phyloP scores from a whole-genome alignment of 176 grass and related monocot species.

The Microstegium vimineum region DNA sequence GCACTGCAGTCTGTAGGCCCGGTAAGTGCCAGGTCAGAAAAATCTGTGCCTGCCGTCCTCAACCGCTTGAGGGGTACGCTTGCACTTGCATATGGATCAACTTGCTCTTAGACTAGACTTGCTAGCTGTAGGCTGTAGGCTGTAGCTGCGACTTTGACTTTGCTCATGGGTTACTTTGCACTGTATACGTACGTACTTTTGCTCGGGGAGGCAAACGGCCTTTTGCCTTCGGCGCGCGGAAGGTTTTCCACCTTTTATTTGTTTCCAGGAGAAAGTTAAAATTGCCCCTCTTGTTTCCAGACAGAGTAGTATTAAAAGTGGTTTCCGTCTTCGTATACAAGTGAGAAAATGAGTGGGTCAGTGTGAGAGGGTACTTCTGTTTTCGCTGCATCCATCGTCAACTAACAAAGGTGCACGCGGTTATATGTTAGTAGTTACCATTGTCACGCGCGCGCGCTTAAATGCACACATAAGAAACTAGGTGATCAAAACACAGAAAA shows the following conservation, averaged over 20 bases:
- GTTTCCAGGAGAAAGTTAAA: no score
- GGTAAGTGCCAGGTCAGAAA: slow-evolving; percentile 24
- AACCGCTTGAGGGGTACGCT: neutral
- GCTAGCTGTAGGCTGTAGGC: neutral
- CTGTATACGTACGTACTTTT: neutral
- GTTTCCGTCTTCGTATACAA: neutral
- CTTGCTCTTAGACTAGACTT: slow-evolving; percentile 12
- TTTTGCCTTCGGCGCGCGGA: no score
- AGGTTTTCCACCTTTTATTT: neutral
- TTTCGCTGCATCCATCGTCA: no score
- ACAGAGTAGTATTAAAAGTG: neutral
- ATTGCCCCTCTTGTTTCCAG: no score
- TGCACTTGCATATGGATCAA: neutral
- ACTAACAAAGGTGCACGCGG: no score
- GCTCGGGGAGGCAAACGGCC: neutral
- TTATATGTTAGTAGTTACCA: no score
- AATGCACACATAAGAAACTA: neutral
- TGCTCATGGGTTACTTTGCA: neutral
- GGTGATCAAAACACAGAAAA: neutral
- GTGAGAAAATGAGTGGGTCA: neutral
- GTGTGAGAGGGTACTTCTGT: neutral
- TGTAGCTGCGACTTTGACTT: slow-evolving; percentile 1
- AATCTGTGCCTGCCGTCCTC: neutral
- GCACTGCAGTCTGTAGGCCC: neutral
- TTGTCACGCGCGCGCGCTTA: no score